Evolutionary conservation across 306 rosid species (phyloP), one percentile per base, ranked within the genome.

Genomic region (Oxytropis ochrocephala): DNA sequence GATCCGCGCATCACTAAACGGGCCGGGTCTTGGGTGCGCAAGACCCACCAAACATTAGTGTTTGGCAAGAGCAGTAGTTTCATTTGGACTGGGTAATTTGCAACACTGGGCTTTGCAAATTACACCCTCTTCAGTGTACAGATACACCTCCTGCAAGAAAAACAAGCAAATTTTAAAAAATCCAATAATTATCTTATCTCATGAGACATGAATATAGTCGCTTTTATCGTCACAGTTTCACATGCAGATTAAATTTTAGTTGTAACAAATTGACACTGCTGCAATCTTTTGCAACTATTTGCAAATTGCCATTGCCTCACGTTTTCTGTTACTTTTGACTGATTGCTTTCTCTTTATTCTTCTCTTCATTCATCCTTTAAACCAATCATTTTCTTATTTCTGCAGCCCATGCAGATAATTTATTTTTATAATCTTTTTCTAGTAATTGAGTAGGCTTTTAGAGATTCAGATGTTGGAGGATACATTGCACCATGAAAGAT

Each of bases 401-500:
- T 51, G 64, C 13, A 30, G 30, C 35, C 16, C 52, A 62, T 11
- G 36, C 51, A 36, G 6, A 50, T 32, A 11, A 44, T 41, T 52
- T 41, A 17, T 24, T 73, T 49, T 14, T 64, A 72, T 50, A 49
- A 24, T 24, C 29, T 49, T 9, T 72, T 32, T 44, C 47, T 39
- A 64, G 18, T 11, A 27, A 32, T 13, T 14, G 10, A 27, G 11
- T 63, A 41, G 55, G 56, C 55, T 61, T 49, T 44, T 67, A 35
- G 49, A 13, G 21, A n/a, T 55, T 76, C 54, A 19, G n/a, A 48
- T 38, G 50, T 58, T 60, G 58, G 44, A 13, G 24, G 58, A 69
- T 70, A 36, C 81, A 76, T 52, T 61, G 61, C 54, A 50, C 73
- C 67, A 53, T 6, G 6, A 44, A 50, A 32, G 33, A 43, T 61